Evolutionary conservation across 176 grass and related monocot genomes (phyloP).

Genomic region (Cenchrus fungigraminus): DNA sequence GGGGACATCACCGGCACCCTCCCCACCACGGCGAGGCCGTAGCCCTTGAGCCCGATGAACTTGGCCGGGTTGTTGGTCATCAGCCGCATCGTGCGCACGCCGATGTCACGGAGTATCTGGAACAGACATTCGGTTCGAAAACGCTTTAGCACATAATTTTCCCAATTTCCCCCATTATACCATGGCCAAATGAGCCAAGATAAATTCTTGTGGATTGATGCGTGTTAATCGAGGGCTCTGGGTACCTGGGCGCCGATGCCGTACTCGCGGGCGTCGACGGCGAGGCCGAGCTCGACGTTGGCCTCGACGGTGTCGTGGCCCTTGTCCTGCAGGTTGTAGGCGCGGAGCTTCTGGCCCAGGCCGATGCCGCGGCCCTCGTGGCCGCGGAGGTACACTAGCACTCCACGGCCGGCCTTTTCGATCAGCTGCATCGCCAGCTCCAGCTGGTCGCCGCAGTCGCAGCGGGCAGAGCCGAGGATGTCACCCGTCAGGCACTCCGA

Average conservation of each 20-base stretch:
- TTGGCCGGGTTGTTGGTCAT: constrained; percentile 98
- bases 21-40: constrained; percentile 87
- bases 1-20: constrained; percentile 86
- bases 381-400: constrained; percentile 84
- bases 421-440: constrained; percentile 82
- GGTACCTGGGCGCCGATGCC: constrained; percentile 92
- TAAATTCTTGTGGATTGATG: background rate
- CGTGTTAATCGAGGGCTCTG: background rate
- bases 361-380: constrained; percentile 98
- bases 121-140: background rate
- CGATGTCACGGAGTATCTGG: constrained; percentile 82
- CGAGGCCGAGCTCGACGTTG: constrained; percentile 88
- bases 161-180: background rate
- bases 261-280: constrained; percentile 89
- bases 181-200: background rate
- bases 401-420: constrained; percentile 82
- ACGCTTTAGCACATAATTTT: background rate
- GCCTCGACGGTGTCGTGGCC: constrained; percentile 93
- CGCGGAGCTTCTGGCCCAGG: constrained; percentile 80
- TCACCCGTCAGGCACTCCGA: constrained; percentile 94
- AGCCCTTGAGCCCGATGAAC: constrained; percentile 89
- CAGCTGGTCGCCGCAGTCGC: constrained; percentile 86
- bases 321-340: constrained; percentile 89
- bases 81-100: constrained; percentile 86
- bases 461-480: constrained; percentile 83